Conservation (phyloP, 176 grass and related monocot genomes). For the Tuctoria greenei region DNA sequence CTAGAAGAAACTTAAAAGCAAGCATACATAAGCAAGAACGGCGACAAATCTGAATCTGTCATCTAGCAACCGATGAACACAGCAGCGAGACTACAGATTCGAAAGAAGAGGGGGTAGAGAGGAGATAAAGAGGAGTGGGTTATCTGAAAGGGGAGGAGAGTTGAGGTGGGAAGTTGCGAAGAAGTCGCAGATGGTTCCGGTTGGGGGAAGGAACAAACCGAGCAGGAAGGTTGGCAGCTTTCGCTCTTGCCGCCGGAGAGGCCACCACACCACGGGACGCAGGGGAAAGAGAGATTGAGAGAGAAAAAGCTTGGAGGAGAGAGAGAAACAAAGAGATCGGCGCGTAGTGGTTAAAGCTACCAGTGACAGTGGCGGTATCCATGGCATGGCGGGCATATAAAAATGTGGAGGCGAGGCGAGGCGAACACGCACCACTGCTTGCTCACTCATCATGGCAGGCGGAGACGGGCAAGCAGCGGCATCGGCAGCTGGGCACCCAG, state of each 20-base stretch:
- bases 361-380: conserved; percentile 15
- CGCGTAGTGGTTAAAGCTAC: conserved; percentile 9
- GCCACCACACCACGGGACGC: conserved; percentile 9
- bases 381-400: conserved; percentile 17
- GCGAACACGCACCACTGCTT: not conserved
- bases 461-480: not conserved
- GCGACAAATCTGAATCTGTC: conserved; percentile 46
- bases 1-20: conserved; percentile 7
- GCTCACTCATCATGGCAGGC: conserved; percentile 19
- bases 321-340: not conserved
- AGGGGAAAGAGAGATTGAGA: not conserved
- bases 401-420: not conserved
- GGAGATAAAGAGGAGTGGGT: not conserved
- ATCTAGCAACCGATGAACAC: not conserved
- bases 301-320: too few species aligned
- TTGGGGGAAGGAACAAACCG: conserved; percentile 28
- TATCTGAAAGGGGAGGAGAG: not conserved
- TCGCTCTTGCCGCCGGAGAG: conserved; percentile 39
- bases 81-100: not conserved
- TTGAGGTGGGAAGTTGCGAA: not conserved
- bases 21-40: not conserved
- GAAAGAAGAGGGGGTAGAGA: not conserved
- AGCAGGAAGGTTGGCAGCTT: conserved; percentile 47
- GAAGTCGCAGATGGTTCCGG: conserved; percentile 2
- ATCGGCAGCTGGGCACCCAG: not conserved